Percentiles rank a stretch among this genome's conserved stretches.
phyloP scores from a whole-genome alignment of 2,329 filamentous ascomycete genomes.

The Trichoderma citrinoviride region DNA sequence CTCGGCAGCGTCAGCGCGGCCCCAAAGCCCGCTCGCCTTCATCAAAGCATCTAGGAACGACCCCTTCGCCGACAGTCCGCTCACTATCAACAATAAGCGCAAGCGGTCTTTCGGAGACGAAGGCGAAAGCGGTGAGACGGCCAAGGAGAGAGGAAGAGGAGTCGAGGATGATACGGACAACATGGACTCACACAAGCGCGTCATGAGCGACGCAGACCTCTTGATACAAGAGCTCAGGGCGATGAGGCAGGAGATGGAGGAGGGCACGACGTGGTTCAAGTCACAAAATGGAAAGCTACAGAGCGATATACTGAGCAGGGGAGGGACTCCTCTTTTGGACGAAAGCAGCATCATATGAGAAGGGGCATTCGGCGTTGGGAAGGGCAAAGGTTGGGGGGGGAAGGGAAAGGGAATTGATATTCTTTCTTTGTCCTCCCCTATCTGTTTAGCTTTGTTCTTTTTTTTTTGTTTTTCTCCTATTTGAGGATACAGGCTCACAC shows the following conservation, averaged over 20 bases:
- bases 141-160: neutral
- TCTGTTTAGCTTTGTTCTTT: too few relatives aligned
- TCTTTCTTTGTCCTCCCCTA: neutral
- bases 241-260: slow-evolving; percentile 46
- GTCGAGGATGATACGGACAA: neutral
- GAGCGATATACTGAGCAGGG: slow-evolving; percentile 37
- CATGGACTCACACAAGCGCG: slow-evolving; percentile 35
- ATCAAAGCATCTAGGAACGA: neutral
- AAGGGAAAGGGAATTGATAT: neutral
- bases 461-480: neutral
- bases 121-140: neutral
- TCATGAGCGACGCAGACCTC: slow-evolving; percentile 44
- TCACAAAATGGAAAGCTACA: slow-evolving; percentile 45
- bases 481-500: neutral
- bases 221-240: slow-evolving; percentile 42
- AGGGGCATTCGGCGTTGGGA: neutral
- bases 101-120: slow-evolving; percentile 26
- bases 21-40: slow-evolving; percentile 5
- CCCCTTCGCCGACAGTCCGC: neutral
- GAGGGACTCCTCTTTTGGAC: slow-evolving; percentile 38
- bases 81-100: slow-evolving; percentile 26
- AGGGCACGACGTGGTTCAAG: slow-evolving; percentile 47
- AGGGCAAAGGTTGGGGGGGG: neutral
- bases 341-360: slow-evolving; percentile 31
- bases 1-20: neutral